Percentiles rank a stretch among this genome's conserved stretches.
phyloP scores from a whole-genome alignment of 352 stramenopile species.

The Pythium utonaiense region DNA sequence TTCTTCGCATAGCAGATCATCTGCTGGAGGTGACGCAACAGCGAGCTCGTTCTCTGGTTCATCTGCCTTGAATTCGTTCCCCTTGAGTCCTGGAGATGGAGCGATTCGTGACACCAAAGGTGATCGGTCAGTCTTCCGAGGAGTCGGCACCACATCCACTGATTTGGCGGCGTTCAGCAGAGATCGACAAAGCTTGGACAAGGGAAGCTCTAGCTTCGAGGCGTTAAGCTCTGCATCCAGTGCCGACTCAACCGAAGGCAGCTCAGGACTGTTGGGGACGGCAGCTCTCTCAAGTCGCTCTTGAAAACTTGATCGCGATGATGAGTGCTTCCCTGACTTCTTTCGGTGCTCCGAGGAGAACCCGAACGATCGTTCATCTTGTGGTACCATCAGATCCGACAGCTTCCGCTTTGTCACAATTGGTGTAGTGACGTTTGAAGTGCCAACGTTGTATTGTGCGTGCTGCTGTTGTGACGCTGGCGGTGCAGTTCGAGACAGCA shows the following conservation, averaged over 20 bases:
- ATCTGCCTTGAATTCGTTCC: background rate
- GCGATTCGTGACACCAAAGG: background rate
- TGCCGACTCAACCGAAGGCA: slow-evolving; percentile 37
- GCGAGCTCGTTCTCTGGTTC: background rate
- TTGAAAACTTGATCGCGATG: slow-evolving; percentile 31
- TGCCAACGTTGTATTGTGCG: background rate
- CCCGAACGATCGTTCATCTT: background rate
- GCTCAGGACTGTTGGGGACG: background rate
- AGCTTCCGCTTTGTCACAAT: slow-evolving; percentile 19
- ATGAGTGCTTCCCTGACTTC: background rate
- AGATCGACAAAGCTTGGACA: slow-evolving; percentile 53
- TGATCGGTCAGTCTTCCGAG: slow-evolving; percentile 6
- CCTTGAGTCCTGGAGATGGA: background rate
- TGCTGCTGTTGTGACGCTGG: slow-evolving; percentile 17
- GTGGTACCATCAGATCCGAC: background rate
- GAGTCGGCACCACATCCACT: slow-evolving; percentile 35
- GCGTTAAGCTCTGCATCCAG: slow-evolving; percentile 30
- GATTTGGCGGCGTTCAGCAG: slow-evolving; percentile 44
- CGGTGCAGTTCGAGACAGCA: slow-evolving; percentile 58
- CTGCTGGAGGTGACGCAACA: slow-evolving; percentile 36
- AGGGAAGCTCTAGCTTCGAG: slow-evolving; percentile 3
- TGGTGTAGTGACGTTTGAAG: background rate
- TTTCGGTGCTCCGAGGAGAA: background rate
- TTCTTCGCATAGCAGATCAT: slow-evolving; percentile 63
- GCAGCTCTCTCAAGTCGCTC: slow-evolving; percentile 34